Evolutionary conservation across 352 stramenopile species (phyloP).

Genomic region (Phytophthora pluvialis): DNA sequence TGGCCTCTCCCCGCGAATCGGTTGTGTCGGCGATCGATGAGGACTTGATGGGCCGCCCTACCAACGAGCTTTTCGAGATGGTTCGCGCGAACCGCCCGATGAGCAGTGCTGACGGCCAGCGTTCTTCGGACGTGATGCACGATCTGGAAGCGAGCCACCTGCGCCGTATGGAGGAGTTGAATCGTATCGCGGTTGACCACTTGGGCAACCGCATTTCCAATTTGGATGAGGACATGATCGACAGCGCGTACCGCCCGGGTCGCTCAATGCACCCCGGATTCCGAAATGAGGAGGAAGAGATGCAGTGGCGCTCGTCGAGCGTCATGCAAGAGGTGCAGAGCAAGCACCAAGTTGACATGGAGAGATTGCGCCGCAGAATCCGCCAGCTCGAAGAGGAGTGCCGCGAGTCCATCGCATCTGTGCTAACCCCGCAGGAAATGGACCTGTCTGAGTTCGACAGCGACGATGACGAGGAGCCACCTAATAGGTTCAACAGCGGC

Average conservation of each 20-base stretch:
- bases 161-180: conserved; percentile 64
- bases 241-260: conserved; percentile 31
- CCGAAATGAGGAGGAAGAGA: conserved; percentile 23
- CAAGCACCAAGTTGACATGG: conserved; percentile 55
- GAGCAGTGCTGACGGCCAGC: conserved; percentile 13
- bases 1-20: conserved; percentile 31
- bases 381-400: conserved; percentile 59
- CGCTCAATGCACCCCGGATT: conserved; percentile 22
- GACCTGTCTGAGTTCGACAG: conserved; percentile 46
- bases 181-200: conserved; percentile 54
- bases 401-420: conserved; percentile 60
- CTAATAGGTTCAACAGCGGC: conserved; percentile 11
- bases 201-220: conserved; percentile 54
- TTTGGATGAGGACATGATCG: conserved; percentile 38
- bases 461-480: conserved; percentile 23
- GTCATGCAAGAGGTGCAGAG: conserved; percentile 55
- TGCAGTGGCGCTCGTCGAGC: conserved; percentile 49
- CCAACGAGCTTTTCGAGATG: conserved; percentile 52
- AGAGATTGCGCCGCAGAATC: conserved; percentile 47
- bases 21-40: conserved; percentile 46
- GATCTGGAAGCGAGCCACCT: conserved; percentile 54
- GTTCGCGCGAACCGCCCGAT: conserved; percentile 43
- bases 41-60: conserved; percentile 56
- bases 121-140: conserved; percentile 45
- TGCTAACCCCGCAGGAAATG: conserved; percentile 58